Percentiles rank a stretch among this genome's conserved stretches.
phyloP scores from a whole-genome alignment of 2,329 filamentous ascomycete species.

The Orbilia ellipsospora region DNA sequence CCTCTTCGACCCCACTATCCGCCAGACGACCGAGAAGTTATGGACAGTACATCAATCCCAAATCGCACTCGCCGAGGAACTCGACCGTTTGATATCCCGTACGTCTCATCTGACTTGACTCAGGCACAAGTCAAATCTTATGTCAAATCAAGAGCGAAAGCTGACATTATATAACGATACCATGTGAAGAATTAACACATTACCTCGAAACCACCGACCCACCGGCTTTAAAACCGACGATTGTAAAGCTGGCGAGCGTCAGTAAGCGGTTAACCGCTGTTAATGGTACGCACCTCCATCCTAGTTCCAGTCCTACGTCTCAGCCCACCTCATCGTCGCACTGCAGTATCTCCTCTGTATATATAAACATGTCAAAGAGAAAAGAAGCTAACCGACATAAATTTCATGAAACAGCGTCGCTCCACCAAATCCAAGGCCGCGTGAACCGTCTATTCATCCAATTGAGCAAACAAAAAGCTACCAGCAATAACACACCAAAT shows the following conservation, averaged over 20 bases:
- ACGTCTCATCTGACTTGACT: conserved; percentile 1
- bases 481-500: not conserved
- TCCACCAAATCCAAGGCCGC: conserved; percentile 57
- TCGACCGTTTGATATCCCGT: conserved; percentile 58
- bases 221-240: conserved; percentile 57
- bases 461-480: conserved; percentile 56
- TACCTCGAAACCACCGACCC: conserved; percentile 59
- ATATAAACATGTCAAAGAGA: not conserved
- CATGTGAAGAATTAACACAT: conserved; percentile 56
- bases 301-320: not conserved
- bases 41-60: conserved; percentile 58
- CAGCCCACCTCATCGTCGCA: not conserved
- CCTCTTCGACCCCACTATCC: conserved; percentile 58
- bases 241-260: conserved; percentile 58
- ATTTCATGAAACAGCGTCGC: conserved; percentile 42
- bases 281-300: conserved; percentile 53
- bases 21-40: conserved; percentile 59
- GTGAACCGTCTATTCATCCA: conserved; percentile 59
- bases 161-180: not conserved
- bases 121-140: not conserved
- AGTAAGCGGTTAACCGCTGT: conserved; percentile 57
- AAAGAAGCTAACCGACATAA: not conserved
- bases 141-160: not conserved
- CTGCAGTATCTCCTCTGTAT: not conserved
- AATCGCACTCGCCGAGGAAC: conserved; percentile 57